Evolutionary conservation across 2,329 filamentous ascomycete species (phyloP).

Genomic region (Trichoderma sp.): DNA sequence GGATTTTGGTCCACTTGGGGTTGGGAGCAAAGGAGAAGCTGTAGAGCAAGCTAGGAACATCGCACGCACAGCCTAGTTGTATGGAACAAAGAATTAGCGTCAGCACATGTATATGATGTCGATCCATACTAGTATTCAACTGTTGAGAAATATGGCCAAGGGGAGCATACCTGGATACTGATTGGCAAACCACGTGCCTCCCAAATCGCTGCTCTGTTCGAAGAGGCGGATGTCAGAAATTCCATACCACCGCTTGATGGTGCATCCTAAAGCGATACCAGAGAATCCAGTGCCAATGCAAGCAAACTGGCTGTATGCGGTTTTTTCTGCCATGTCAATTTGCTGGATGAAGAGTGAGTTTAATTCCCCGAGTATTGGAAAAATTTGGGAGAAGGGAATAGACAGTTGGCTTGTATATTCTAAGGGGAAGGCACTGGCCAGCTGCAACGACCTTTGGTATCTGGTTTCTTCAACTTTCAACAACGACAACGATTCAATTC

Average conservation of each 20-base stretch:
- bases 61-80: conserved; percentile 48
- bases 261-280: conserved; percentile 62
- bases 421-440: neutral
- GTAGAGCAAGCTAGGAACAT: conserved; percentile 62
- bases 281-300: conserved; percentile 63
- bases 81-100: neutral
- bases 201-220: conserved; percentile 58
- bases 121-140: neutral
- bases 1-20: conserved; percentile 59
- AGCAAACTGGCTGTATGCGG: conserved; percentile 42
- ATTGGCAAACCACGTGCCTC: conserved; percentile 67
- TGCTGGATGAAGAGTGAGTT: neutral
- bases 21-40: conserved; percentile 63
- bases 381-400: neutral
- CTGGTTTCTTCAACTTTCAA: neutral
- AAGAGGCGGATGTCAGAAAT: conserved; percentile 63
- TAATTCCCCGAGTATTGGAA: neutral
- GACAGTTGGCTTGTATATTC: neutral
- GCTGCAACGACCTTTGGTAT: neutral
- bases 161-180: conserved; percentile 53
- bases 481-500: neutral
- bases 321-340: neutral
- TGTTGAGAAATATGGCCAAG: neutral
- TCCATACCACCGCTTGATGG: conserved; percentile 57
- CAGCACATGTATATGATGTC: neutral